Evolutionary conservation across 169 alveolate genomes (phyloP), one percentile per base, ranked within the genome.

Genomic region (Eimeria necatrix): DNA sequence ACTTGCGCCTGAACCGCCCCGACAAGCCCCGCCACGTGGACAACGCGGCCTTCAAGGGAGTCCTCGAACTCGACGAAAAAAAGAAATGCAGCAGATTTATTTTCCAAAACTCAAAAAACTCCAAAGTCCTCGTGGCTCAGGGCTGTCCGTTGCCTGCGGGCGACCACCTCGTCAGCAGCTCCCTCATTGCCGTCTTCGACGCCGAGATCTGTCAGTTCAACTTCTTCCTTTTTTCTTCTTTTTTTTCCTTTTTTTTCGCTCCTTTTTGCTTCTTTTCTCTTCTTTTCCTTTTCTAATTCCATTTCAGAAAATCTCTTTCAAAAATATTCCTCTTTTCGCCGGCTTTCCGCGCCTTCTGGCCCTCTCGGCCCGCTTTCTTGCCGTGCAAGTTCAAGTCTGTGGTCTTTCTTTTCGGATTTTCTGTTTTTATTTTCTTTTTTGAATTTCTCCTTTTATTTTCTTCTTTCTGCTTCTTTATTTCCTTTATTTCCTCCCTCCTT

Each of bases 1-100:
- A 96, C 51, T 49, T 94, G 41, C 81, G 98, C 76, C 59, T 85
- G 73, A 96, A 96, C 78, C 94, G 94, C 53, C 95, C 91, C 18
- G 97, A 91, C 49, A 95, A 92, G 61, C 97, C 97, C 20, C 91
- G 93, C 71, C 94, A 95, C 70, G 46, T 48, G 4, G 92, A 95
- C 48, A 20, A 70, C 52, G 96, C 96, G 14, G 93, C 61, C 53
- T 95, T 95, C 92, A 96, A 96, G 41, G 60, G 93, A 46, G 0
- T 26, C 46, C 71, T 64, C 12, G 93, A 80, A 9, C 87, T 87
- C 24, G 93, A 92, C 26, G 92, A 80, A 0, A 80, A 92, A 53
- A 80, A 61, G 52, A 80, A 92, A 24, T 71, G 86, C 46, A 76
- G 16, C 26, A 24, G 78, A 0, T 92, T 64, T 53, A 64, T 26